Base-by-base conservation (phyloP, 1,284 basidiomycete genomes). In the Stygiomarasmius scandens region DNA sequence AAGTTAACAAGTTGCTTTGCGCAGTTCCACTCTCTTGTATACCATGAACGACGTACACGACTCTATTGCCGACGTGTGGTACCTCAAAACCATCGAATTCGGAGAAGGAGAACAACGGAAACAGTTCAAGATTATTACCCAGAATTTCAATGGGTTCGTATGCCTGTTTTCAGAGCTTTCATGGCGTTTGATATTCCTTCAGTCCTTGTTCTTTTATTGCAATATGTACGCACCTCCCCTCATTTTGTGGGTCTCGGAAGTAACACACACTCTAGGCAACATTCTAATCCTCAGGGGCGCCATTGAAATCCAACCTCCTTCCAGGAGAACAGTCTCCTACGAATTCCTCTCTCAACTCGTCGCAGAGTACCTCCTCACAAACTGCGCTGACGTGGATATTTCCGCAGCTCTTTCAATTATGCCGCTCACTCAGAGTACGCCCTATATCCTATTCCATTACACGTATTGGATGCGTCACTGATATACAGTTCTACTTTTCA, bases 171-270 rank as follows among this genome's bases (percentile, higher is more conserved):
- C 22, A 19, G 12, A n/a, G 25, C 34, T 25, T 11, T 23, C n/a
- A n/a, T 51, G 41, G n/a, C 19, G 56, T 22, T 20, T 52, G 43
- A 23, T 34, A 12, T 32, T 32, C 49, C 24, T 52, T 23, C 56
- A 93, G 87, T 58, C 94, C 93, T 6, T 97, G 95, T 69, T 95
- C 93, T 0, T 88, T 96, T 62, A 91, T 96, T 63, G 92, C 93
- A 11, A 89, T 95, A 61, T 92, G 90, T 91, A 66, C 65, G 84
- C 70, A 16, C 43, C 29, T 47, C 52, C 52, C 47, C n/a, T 52
- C 56, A 45, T 53, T 56, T 22, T 36, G 14, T 36, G 44, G 22
- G 6, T 36, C 20, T 52, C 58, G 51, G 53, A 52, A 58, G 56
- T 53, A 41, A 61, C 55, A 63, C 46, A 56, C 67, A 46, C 34